These are phyloP conservation scores for Moelleriella libera DNA, from an alignment of 2,329 filamentous ascomycete genomes.

Conservation along the genomic window DNA sequence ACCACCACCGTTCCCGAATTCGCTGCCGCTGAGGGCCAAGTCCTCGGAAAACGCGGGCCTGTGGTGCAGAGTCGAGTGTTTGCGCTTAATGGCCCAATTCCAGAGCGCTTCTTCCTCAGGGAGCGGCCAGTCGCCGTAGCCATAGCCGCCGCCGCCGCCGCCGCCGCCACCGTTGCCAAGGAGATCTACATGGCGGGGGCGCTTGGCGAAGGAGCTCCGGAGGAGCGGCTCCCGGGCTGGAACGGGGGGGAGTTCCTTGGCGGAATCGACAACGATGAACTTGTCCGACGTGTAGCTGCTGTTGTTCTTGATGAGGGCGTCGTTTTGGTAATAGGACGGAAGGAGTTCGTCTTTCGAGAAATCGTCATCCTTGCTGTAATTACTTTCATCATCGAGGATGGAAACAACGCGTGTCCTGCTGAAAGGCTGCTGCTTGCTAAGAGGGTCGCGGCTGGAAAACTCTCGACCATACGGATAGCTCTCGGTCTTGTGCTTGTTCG, in stretches of 20 bases:
- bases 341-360: too few relatives aligned
- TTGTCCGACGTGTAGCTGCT: constrained; percentile 2
- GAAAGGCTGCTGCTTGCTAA: too few relatives aligned
- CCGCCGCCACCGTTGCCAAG: too few relatives aligned
- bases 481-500: not conserved
- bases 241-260: constrained; percentile 6
- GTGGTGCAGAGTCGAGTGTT: constrained; percentile 4
- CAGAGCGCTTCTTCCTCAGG: not conserved
- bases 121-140: not conserved
- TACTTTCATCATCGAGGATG: too few relatives aligned
- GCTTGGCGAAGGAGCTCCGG: not conserved
- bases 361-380: too few relatives aligned
- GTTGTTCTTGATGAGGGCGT: not conserved
- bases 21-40: not conserved
- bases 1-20: too few relatives aligned
- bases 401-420: too few relatives aligned
- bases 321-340: not conserved
- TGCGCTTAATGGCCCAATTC: not conserved
- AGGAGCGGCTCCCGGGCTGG: constrained; percentile 6
- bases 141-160: too few relatives aligned
- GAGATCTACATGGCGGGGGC: not conserved
- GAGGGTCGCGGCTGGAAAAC: too few relatives aligned
- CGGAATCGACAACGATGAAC: constrained; percentile 6
- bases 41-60: constrained; percentile 3
- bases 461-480: not conserved